Evolutionary conservation across 2,329 filamentous ascomycete genomes (phyloP), one percentile per base, ranked within the genome.

Genomic region (Colletotrichum eleusines): DNA sequence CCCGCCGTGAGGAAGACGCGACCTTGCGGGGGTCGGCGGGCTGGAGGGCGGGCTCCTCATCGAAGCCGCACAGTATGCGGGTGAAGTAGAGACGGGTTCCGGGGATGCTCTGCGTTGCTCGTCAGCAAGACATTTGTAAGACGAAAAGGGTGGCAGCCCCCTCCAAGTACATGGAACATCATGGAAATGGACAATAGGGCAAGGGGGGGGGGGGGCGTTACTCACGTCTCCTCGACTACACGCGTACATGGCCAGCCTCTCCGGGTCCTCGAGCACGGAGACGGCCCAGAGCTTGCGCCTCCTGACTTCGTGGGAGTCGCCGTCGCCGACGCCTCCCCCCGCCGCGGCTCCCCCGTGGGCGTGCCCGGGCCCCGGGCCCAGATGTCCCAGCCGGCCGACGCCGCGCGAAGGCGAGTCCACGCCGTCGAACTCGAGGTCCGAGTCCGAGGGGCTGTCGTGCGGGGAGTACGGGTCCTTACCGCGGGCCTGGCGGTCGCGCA

Each of bases 211-310:
- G 59, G 18, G 40, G 58, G 3, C 42, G 62, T 7, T 11, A 82
- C 86, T 74, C 76, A 91, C 89, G 74, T 89, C 85, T 40, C 83
- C 83, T 38, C 82, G 82, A 73, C 84, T 84, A 73, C 86, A 83
- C 2, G 89, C 86, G 51, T 88, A 84, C 81, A 88, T 89, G 83
- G 89, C 87, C 58, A 91, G 79, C 66, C 87, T 79, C 75, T 90
- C 88, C 0, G 88, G 88, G 33, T 78, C 84, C 73, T 88, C 86
- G 2, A 91, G 83, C 48, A 90, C 83, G 14, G 84, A 80, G 26
- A 85, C 80, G 16, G 89, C 89, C 72, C 84, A 82, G 54, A 84
- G 81, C 18, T 84, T 83, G 5, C 81, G 79, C 72, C 88, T 84
- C 5, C 77, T 74, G 18, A 79, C 78, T 58, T 79, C 79, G 71